Base-by-base conservation (phyloP, 139 green algal genomes). In the Auxenochlorella pyrenoidosa region DNA sequence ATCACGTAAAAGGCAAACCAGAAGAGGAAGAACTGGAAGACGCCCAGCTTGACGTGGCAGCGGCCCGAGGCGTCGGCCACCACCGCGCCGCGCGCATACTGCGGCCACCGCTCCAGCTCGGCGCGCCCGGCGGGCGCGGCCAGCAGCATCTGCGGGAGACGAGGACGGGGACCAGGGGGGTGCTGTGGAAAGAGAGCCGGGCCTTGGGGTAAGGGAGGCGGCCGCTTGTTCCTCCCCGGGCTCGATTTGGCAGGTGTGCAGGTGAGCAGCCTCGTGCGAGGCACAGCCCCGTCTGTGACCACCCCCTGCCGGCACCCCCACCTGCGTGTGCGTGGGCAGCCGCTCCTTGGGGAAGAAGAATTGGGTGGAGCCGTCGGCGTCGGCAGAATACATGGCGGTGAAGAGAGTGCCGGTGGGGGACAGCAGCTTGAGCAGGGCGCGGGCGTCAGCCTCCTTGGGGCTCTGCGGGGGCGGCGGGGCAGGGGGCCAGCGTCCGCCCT, bases 1-100 rank as follows among this genome's bases (percentile, higher is more conserved):
- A 98, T 91, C n/a, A 96, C 94, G 83, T 95, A 98, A 87, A 97
- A 98, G 0, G 95, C 95, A 24, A 91, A 94, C 95, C 95, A 97
- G 75, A 94, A 95, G 85, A 96, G 89, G 77, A 93, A 98, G 89
- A 96, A 98, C 80, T 93, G 80, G 54, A 96, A 92, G 34, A 95
- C 90, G 71, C 79, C 79, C 0, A 97, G 87, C 40, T 75, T 75
- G 68, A 75, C 68, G 68, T 63, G 66, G 19, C 66, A 38, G 12
- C 84, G 54, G 36, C 87, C 82, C 4, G 41, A n/a, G 4, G 54
- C 66, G 72, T 87, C 89, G 18, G 54, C 28, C 2, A 78, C 71
- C 36, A 88, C 22, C 2, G 95, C 78, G 40, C 84, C 71, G 24
- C 90, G 86, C 1, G 54, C 44, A 75, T 97, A 97, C 91, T 97